Conservation (phyloP, 331 rosid genomes). For the Rhamnella rubrinervis region DNA sequence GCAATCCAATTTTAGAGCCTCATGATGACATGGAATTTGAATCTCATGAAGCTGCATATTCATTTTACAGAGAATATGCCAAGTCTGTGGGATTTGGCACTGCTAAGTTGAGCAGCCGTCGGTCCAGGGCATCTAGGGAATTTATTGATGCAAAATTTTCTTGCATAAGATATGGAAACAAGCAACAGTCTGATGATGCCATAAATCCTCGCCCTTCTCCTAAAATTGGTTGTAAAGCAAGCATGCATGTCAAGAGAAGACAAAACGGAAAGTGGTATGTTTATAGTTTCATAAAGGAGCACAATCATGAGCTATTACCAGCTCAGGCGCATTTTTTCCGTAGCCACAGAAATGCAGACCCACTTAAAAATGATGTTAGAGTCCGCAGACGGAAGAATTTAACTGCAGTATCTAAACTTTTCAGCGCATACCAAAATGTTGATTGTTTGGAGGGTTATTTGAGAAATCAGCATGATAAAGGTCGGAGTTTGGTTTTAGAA, state of each 20-base stretch:
- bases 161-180: constrained; percentile 83
- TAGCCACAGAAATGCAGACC: constrained; percentile 74
- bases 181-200: constrained; percentile 94
- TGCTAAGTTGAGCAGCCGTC: constrained; percentile 90
- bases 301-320: constrained; percentile 87
- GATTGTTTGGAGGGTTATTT: constrained; percentile 68
- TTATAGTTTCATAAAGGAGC: constrained; percentile 73
- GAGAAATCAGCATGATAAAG: constrained; percentile 70
- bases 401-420: constrained; percentile 54
- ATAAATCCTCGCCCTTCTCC: constrained; percentile 94
- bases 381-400: constrained; percentile 64
- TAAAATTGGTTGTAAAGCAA: constrained; percentile 92
- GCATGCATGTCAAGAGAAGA: constrained; percentile 93
- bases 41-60: constrained; percentile 81
- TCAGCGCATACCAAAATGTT: constrained; percentile 76
- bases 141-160: constrained; percentile 96
- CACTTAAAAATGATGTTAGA: constrained; percentile 56
- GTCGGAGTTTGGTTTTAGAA: constrained; percentile 65
- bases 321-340: constrained; percentile 85
- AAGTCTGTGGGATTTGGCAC: constrained; percentile 84
- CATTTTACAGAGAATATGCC: constrained; percentile 77
- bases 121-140: constrained; percentile 88
- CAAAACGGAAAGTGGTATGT: constrained; percentile 81
- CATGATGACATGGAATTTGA: constrained; percentile 71
- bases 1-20: constrained; percentile 53